Base-by-base conservation (phyloP, 306 rosid species). In the Albizia julibrissin region DNA sequence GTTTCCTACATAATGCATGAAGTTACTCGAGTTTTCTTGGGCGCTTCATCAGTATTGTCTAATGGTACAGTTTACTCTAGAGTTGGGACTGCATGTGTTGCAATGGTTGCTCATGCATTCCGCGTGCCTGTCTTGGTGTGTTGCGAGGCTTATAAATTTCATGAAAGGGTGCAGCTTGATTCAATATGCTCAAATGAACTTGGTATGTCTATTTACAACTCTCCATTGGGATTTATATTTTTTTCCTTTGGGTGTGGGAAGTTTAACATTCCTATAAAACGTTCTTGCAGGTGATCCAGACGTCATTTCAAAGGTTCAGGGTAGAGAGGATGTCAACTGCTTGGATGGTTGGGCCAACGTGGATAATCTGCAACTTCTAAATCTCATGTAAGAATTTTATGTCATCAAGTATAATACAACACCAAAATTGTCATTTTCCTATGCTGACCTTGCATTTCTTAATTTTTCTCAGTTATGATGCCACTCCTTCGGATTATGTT, bases 71-170 rank as follows among this genome's bases (percentile, higher is more conserved):
- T 89, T 44, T 89, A 83, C 77, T 89, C 92, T 52, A 87, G 90
- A 64, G 90, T 89, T 82, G 92, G 92, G 59, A 89, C 85, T 68
- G 90, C 92, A 71, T 81, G 87, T 79, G 86, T 89, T 81, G 92
- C 92, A 29, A 89, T 89, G 92, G 92, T 87, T 79, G 90, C 92
- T 81, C 89, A 89, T 83, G 87, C 83, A 34, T 85, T 84, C 75
- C 89, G 72, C 62, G 90, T 89, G 34, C 92, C 90, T 61, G 92
- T 89, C 80, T 79, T 89, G 46, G 89, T 89, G 34, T 89, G 92
- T 73, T 89, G 92, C 6, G 92, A 89, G 84, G 90, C 92, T 42
- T 89, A 89, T 85, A 89, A 89, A 81, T 89, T 89, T 81, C 92
- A 87, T 54, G 92, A 89, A 74, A 87, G 92, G 85, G 92, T 89